Conservation (phyloP, 306 rosid genomes). For the Cicer pinnatifidum region DNA sequence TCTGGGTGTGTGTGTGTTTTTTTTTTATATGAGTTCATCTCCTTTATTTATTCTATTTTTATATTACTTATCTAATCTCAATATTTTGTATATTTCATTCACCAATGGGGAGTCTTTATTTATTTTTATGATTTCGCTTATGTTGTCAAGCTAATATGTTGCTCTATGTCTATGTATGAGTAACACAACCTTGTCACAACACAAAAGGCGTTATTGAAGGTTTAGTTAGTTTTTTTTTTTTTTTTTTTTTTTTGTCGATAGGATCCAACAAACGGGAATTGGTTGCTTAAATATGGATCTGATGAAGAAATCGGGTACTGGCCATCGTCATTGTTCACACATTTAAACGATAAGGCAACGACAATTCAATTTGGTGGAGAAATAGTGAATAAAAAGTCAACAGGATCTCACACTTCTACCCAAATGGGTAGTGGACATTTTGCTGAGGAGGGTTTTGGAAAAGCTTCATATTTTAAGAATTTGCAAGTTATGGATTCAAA, state of each 20-base stretch:
- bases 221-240: not conserved
- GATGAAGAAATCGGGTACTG: slow-evolving; percentile 75
- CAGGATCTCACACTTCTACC: slow-evolving; percentile 74
- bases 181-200: slow-evolving; percentile 16
- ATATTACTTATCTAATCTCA: slow-evolving; percentile 37
- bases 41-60: not conserved
- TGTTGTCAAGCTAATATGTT: slow-evolving; percentile 40
- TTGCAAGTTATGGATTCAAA: slow-evolving; percentile 89
- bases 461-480: slow-evolving; percentile 81
- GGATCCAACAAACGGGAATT: slow-evolving; percentile 92
- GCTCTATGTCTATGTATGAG: slow-evolving; percentile 45
- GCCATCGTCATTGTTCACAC: slow-evolving; percentile 85
- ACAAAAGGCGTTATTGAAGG: slow-evolving; percentile 13
- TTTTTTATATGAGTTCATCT: no score
- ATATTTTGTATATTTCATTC: slow-evolving; percentile 20
- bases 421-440: slow-evolving; percentile 96
- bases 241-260: slow-evolving; percentile 29
- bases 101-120: not conserved
- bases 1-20: no score
- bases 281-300: slow-evolving; percentile 90
- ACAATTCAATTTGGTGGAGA: slow-evolving; percentile 93
- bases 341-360: slow-evolving; percentile 72
- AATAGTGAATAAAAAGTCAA: slow-evolving; percentile 62
- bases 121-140: slow-evolving; percentile 46
- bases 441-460: slow-evolving; percentile 78